Conservation (phyloP, 2,329 filamentous ascomycete species). For the Exophiala bonariae region DNA sequence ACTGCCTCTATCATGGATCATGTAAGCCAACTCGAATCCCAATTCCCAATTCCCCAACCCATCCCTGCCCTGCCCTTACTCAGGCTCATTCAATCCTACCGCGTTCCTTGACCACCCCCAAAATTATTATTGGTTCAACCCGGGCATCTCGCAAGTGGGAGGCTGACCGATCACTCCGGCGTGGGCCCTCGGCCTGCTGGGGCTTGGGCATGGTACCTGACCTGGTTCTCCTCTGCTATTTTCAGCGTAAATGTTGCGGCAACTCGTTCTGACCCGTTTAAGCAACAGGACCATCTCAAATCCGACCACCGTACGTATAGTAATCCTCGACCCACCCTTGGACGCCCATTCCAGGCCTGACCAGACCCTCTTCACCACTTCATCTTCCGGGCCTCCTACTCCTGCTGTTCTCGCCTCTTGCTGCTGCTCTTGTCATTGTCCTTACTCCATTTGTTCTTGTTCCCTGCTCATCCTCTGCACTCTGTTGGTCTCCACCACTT, state of each 20-base stretch:
- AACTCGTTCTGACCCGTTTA: constrained; percentile 22
- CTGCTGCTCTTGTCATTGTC: constrained; percentile 4
- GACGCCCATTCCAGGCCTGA: constrained; percentile 2
- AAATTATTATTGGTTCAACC: too few species aligned
- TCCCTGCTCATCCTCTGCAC: constrained; percentile 8
- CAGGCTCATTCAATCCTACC: too few species aligned
- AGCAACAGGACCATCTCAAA: constrained; percentile 24
- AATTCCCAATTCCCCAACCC: too few species aligned
- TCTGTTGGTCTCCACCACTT: too few species aligned
- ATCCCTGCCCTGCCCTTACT: too few species aligned
- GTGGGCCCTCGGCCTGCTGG: too few species aligned
- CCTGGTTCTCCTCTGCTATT: constrained; percentile 2
- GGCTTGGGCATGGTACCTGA: too few species aligned
- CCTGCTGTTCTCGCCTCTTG: constrained; percentile 4
- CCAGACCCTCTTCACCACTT: background rate
- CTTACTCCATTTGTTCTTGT: constrained; percentile 10
- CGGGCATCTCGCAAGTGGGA: background rate
- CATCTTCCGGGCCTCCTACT: too few species aligned
- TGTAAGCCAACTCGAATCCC: too few species aligned
- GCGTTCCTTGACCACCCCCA: too few species aligned
- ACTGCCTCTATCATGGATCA: too few species aligned
- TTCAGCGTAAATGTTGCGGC: constrained; percentile 7
- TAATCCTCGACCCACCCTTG: constrained; percentile 23
- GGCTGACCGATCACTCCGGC: background rate
- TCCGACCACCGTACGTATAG: constrained; percentile 26